Evolutionary conservation across 2,329 filamentous ascomycete genomes (phyloP).

Genomic region (Penicillium sp.): DNA sequence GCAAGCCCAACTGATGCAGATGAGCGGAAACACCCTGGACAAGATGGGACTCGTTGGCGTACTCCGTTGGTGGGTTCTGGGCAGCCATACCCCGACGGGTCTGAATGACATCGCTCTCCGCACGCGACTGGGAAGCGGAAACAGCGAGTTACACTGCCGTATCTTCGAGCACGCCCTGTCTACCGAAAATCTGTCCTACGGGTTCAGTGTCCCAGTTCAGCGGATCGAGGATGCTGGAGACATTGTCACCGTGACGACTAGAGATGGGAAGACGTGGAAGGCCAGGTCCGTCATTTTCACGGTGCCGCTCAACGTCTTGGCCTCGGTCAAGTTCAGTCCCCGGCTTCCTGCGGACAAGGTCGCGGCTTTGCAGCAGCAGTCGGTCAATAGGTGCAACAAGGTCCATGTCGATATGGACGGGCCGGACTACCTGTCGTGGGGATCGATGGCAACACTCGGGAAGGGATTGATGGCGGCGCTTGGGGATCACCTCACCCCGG

Average conservation of each 20-base stretch:
- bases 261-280: neutral
- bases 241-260: neutral
- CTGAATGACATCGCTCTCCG: slow-evolving; percentile 21
- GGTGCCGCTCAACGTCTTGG: neutral
- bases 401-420: neutral
- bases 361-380: neutral
- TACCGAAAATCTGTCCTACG: neutral
- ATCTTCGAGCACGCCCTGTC: neutral
- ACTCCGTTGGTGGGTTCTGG: slow-evolving; percentile 33
- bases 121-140: neutral
- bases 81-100: slow-evolving; percentile 25
- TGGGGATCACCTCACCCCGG: neutral
- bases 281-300: neutral
- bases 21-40: slow-evolving; percentile 10
- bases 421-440: neutral
- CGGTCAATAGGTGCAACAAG: neutral
- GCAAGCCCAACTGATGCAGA: slow-evolving; percentile 10
- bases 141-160: neutral
- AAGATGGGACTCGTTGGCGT: slow-evolving; percentile 30
- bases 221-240: neutral
- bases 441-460: neutral
- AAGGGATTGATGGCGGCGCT: neutral
- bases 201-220: neutral
- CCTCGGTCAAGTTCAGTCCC: neutral
- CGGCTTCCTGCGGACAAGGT: neutral